phyloP scores from a whole-genome alignment of 2,329 filamentous ascomycete genomes.

The Pestalotiopsis sp. region DNA sequence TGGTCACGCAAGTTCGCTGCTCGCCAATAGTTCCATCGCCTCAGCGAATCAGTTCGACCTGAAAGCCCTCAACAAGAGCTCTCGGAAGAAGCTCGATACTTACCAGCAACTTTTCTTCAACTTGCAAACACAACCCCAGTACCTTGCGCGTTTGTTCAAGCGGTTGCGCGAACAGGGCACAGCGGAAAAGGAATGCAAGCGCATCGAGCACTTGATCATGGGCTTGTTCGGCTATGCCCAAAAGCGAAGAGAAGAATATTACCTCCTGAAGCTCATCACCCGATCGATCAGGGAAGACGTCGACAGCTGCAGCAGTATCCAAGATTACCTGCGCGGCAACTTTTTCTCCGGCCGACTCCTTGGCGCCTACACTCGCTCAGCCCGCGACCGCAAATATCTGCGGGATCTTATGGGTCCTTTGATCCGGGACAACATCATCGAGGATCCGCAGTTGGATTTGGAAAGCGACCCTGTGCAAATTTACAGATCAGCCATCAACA shows the following conservation, averaged over 20 bases:
- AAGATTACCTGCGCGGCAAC: constrained; percentile 86
- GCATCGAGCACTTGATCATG: constrained; percentile 93
- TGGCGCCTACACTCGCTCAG: constrained; percentile 84
- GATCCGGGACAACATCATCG: constrained; percentile 89
- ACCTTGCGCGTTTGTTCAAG: constrained; percentile 86
- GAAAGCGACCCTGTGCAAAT: constrained; percentile 98
- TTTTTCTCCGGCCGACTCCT: constrained; percentile 93
- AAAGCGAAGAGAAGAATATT: constrained; percentile 95
- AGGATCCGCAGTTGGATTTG: constrained; percentile 86
- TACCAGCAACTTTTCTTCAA: constrained; percentile 99
- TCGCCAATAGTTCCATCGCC: constrained; percentile 86
- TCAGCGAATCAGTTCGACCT: constrained; percentile 94
- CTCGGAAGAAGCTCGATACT: constrained; percentile 89
- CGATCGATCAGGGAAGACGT: constrained; percentile 86
- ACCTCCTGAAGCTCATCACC: constrained; percentile 85
- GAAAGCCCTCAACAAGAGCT: constrained; percentile 96
- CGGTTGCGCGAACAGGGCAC: constrained; percentile 81
- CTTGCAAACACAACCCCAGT: constrained; percentile 94
- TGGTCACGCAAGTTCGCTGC: constrained; percentile 79
- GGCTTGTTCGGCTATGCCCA: constrained; percentile 96
- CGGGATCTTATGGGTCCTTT: constrained; percentile 83
- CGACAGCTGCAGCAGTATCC: constrained; percentile 69
- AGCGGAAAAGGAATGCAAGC: constrained; percentile 88
- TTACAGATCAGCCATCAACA: constrained; percentile 92
- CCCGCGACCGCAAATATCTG: constrained; percentile 89